These are phyloP conservation scores for Entoloma clypeatum DNA, from an alignment of 1,284 basidiomycete species.

Conservation along the genomic window DNA sequence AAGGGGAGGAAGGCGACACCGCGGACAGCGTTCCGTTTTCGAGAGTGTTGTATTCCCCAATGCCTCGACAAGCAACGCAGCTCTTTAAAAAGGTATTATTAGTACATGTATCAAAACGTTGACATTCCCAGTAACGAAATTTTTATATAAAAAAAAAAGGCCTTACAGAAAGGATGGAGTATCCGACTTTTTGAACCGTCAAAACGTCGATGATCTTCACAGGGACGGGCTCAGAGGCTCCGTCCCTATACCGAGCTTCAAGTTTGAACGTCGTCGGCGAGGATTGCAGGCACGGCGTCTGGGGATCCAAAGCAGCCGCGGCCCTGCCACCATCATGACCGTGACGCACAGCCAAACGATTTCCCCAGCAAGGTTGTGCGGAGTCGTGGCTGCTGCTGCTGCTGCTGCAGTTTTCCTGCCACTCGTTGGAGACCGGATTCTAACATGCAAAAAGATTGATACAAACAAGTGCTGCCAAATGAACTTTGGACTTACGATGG, in stretches of 20 bases:
- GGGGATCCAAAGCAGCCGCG: no score
- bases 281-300: conserved; percentile 4
- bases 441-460: no score
- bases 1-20: conserved; percentile 9
- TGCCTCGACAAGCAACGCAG: conserved; percentile 6
- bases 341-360: neutral
- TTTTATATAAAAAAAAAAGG: neutral
- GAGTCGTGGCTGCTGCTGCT: no score
- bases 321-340: neutral
- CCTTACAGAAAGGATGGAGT: conserved; percentile 14
- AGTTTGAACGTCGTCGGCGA: conserved; percentile 12
- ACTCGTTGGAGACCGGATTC: no score
- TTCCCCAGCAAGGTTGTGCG: no score
- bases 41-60: conserved; percentile 11
- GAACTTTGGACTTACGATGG: no score
- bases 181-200: conserved; percentile 14
- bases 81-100: conserved; percentile 1
- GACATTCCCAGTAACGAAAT: neutral
- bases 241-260: conserved; percentile 11
- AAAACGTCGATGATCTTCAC: conserved; percentile 14
- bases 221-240: neutral
- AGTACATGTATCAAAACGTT: neutral
- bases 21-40: conserved; percentile 9
- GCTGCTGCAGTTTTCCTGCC: no score
- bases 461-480: no score